Evolutionary conservation across 225 moss, liverwort and hornwort genomes (phyloP).

Genomic region (Sphagnum contortum): DNA sequence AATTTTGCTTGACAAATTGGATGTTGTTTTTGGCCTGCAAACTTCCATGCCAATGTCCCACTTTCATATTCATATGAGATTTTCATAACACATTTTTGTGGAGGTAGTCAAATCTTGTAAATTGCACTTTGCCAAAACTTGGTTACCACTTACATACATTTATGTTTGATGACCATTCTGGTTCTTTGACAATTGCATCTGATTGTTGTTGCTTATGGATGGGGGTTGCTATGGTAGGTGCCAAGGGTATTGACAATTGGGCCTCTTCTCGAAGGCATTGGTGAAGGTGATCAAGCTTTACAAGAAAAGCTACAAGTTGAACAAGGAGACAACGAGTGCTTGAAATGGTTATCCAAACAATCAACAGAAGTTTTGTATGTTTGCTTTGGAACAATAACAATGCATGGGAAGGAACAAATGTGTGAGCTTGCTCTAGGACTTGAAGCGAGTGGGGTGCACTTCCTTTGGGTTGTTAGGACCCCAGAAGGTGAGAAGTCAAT

Average conservation of each 20-base stretch:
- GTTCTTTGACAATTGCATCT: not conserved
- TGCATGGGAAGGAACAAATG: slow-evolving; percentile 8
- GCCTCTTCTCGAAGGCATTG: slow-evolving; percentile 24
- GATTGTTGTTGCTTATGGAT: not conserved
- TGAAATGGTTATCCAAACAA: slow-evolving; percentile 29
- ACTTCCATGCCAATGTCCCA: not conserved
- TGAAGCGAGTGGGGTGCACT: slow-evolving; percentile 12
- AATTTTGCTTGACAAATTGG: not conserved
- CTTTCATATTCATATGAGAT: not conserved
- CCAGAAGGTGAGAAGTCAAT: not conserved
- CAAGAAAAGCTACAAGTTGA: slow-evolving; percentile 16
- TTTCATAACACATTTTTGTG: not conserved
- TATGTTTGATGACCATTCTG: not conserved
- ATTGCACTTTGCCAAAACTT: too few species aligned
- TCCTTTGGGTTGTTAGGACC: slow-evolving; percentile 34
- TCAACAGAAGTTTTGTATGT: slow-evolving; percentile 33
- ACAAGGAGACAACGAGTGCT: not conserved
- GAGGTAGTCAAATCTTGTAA: too few species aligned
- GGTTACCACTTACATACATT: not conserved
- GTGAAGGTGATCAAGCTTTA: slow-evolving; percentile 9
- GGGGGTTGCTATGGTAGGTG: slow-evolving; percentile 10
- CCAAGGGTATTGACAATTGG: slow-evolving; percentile 27
- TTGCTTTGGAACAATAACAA: slow-evolving; percentile 29
- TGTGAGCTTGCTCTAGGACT: slow-evolving; percentile 14
- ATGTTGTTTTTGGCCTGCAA: not conserved